A percentile compares a stretch with the other conserved stretches of the same genome.
Conservation (phyloP, 129 eudicot genomes). For the Escallonia herrerae region DNA sequence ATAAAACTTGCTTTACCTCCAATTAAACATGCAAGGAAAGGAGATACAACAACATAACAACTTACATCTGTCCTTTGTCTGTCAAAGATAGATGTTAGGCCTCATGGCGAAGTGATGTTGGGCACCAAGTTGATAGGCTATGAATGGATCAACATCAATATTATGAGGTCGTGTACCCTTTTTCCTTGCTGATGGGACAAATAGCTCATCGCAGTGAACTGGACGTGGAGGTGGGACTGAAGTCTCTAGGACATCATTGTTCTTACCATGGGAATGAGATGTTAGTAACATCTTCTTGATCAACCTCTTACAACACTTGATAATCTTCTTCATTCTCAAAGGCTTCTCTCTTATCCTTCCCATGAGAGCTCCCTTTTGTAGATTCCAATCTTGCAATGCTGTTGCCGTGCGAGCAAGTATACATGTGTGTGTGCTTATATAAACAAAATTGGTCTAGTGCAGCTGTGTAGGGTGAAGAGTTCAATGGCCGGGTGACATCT, state of each 20-base stretch:
- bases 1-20: too few relatives aligned
- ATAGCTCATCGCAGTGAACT: slow-evolving; percentile 32
- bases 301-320: slow-evolving; percentile 1
- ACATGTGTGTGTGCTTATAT: neutral
- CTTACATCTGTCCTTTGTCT: neutral
- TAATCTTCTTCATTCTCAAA: neutral
- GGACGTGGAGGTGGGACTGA: slow-evolving; percentile 6
- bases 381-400: neutral
- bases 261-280: neutral
- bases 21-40: too few relatives aligned
- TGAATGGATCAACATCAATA: slow-evolving; percentile 7
- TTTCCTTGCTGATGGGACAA: slow-evolving; percentile 8
- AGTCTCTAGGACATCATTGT: neutral
- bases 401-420: neutral
- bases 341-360: slow-evolving; percentile 8
- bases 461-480: too few relatives aligned
- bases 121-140: slow-evolving; percentile 29
- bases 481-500: too few relatives aligned
- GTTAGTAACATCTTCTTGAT: slow-evolving; percentile 13
- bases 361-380: slow-evolving; percentile 7
- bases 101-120: slow-evolving; percentile 30
- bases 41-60: too few relatives aligned
- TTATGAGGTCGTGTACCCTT: neutral
- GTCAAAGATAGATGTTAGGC: slow-evolving; percentile 33
- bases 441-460: too few relatives aligned